These are phyloP conservation scores for Furcasterigmium furcatum DNA, from an alignment of 2,329 filamentous ascomycete species.

Conservation along the genomic window DNA sequence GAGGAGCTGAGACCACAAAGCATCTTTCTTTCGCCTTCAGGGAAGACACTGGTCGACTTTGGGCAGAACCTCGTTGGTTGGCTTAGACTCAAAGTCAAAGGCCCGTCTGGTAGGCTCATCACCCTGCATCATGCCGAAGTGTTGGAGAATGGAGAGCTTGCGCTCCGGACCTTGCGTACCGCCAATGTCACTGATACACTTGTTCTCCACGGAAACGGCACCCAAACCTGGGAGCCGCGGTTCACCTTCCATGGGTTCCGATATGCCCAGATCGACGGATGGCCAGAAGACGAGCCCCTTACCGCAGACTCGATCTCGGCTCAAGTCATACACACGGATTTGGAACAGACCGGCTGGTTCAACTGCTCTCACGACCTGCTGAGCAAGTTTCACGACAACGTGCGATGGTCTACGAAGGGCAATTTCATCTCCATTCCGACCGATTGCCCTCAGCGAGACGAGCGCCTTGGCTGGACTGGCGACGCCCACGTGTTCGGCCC, in stretches of 20 bases:
- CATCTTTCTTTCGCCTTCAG: conserved; percentile 29
- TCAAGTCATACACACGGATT: conserved; percentile 45
- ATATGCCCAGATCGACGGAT: conserved; percentile 44
- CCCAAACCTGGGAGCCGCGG: conserved; percentile 35
- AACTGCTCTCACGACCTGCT: conserved; percentile 46
- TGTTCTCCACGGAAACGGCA: not conserved
- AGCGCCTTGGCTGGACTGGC: conserved; percentile 52
- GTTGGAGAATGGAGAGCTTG: conserved; percentile 44
- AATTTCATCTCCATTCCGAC: conserved; percentile 57
- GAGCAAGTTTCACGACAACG: conserved; percentile 52
- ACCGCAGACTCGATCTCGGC: conserved; percentile 18
- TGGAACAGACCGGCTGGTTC: conserved; percentile 46
- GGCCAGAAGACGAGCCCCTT: conserved; percentile 23
- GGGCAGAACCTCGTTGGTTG: conserved; percentile 56
- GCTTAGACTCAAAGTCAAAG: conserved; percentile 33
- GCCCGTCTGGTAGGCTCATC: conserved; percentile 34
- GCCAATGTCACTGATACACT: not conserved
- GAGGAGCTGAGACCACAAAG: conserved; percentile 22
- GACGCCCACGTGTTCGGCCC: conserved; percentile 47
- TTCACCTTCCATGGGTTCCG: conserved; percentile 54
- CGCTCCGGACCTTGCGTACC: conserved; percentile 35
- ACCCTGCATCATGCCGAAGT: conserved; percentile 52
- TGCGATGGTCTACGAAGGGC: conserved; percentile 53
- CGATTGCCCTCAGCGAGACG: conserved; percentile 55
- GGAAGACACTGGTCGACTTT: conserved; percentile 49